Base-by-base conservation (phyloP, 176 grass and related monocot species). In the Otatea glauca region DNA sequence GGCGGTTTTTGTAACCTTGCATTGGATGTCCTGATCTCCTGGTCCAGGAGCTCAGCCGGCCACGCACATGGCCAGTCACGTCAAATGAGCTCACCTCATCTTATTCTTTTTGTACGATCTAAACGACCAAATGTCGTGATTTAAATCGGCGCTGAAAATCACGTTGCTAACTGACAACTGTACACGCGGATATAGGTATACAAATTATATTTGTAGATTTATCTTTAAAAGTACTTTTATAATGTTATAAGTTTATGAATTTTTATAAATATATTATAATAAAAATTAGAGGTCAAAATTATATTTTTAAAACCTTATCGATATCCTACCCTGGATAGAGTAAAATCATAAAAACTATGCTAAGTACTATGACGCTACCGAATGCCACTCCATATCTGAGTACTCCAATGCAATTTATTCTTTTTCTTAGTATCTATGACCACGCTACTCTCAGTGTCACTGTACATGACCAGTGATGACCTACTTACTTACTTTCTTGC, bases 21-120 rank as follows among this genome's bases (percentile, higher is more conserved):
- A n/a, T n/a, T 35, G 44, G 0, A 24, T 9, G 0, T 77, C 50
- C 64, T 69, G 17, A 59, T 74, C 25, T 27, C 71, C 77, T n/a
- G n/a, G n/a, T n/a, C n/a, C n/a, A n/a, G n/a, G n/a, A 48, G 0
- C 72, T 66, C 51, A 53, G 72, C 84, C 67, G 74, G 9, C 84
- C 88, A 18, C 16, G 56, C 73, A 83, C 79, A 67, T 90, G 84
- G 58, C 56, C 21, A 7, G 66, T 67, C 72, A 72, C 24, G 16
- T 76, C 70, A 50, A 11, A 75, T 35, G 5, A 70, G 50, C 71
- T n/a, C 32, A 67, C 13, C 39, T 18, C 23, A 6, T 6, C 24
- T 81, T 37, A 18, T 67, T 18, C 6, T 1, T 85, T 13, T n/a
- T 20, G 51, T 21, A 43, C 23, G 18, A 17, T 45, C 43, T 34